Percentiles rank a stretch among this genome's conserved stretches.
These are phyloP conservation scores for Hyparrhenia diplandra DNA, from an alignment of 176 grass and related monocot genomes.

Conservation along the genomic window DNA sequence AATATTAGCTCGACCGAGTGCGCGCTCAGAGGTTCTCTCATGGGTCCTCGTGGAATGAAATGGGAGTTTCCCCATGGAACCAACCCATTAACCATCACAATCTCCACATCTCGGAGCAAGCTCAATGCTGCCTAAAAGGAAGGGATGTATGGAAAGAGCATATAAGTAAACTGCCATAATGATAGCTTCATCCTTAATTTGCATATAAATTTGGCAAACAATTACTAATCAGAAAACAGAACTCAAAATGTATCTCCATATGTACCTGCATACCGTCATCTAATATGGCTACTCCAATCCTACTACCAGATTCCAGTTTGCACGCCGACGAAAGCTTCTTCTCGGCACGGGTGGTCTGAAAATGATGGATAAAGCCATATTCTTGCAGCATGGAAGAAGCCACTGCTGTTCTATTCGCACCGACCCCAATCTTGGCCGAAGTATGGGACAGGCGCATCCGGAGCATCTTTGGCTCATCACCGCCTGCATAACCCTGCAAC, in stretches of 20 bases:
- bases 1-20: constrained; percentile 68
- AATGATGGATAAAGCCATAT: constrained; percentile 45
- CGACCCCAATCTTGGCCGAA: constrained; percentile 58
- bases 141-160: background rate
- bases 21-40: constrained; percentile 73
- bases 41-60: constrained; percentile 71
- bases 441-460: constrained; percentile 47
- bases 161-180: background rate
- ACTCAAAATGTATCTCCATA: background rate
- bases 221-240: background rate
- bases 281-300: constrained; percentile 66
- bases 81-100: constrained; percentile 88
- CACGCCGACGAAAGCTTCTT: background rate
- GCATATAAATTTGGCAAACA: background rate
- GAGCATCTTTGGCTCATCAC: constrained; percentile 82
- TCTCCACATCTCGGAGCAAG: constrained; percentile 67
- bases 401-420: constrained; percentile 54
- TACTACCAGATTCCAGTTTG: constrained; percentile 25
- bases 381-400: constrained; percentile 51
- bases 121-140: constrained; percentile 76
- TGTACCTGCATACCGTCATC: constrained; percentile 92
- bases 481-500: constrained; percentile 63
- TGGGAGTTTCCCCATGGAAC: constrained; percentile 66
- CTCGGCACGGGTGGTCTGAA: background rate
- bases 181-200: background rate